These are phyloP conservation scores for Elsinoe ampelina DNA, from an alignment of 2,329 filamentous ascomycete species.

Conservation along the genomic window DNA sequence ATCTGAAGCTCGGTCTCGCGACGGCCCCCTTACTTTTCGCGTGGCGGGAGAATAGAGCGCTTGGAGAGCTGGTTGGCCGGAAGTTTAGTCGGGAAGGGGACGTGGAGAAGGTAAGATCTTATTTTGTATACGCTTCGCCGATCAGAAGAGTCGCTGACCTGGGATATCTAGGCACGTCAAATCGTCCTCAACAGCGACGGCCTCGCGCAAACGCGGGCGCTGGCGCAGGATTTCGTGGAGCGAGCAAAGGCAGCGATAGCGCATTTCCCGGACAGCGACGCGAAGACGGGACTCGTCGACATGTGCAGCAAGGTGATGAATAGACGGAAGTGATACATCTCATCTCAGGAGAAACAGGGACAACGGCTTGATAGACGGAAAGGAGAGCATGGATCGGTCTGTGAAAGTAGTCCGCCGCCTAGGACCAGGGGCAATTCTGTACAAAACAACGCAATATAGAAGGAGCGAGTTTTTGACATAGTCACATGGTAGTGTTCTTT, in stretches of 20 bases:
- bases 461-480: too few species aligned
- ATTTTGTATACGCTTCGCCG: not conserved
- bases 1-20: constrained; percentile 84
- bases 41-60: constrained; percentile 69
- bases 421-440: too few species aligned
- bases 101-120: constrained; percentile 61
- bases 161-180: constrained; percentile 60
- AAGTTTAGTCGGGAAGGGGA: constrained; percentile 82
- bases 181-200: constrained; percentile 77
- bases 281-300: constrained; percentile 80
- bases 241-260: constrained; percentile 79
- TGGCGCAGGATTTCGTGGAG: constrained; percentile 85
- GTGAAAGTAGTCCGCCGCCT: too few species aligned
- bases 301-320: constrained; percentile 92
- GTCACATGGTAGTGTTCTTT: too few species aligned
- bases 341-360: not conserved
- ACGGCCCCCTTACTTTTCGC: constrained; percentile 92
- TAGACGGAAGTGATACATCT: constrained; percentile 59
- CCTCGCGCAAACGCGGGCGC: constrained; percentile 79
- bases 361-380: too few species aligned
- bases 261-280: constrained; percentile 84
- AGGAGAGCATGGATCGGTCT: too few species aligned
- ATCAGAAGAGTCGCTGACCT: constrained; percentile 18
- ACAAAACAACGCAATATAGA: too few species aligned
- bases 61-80: constrained; percentile 81